Conservation (phyloP, 2,329 filamentous ascomycete species). For the Colletotrichum trifolii region DNA sequence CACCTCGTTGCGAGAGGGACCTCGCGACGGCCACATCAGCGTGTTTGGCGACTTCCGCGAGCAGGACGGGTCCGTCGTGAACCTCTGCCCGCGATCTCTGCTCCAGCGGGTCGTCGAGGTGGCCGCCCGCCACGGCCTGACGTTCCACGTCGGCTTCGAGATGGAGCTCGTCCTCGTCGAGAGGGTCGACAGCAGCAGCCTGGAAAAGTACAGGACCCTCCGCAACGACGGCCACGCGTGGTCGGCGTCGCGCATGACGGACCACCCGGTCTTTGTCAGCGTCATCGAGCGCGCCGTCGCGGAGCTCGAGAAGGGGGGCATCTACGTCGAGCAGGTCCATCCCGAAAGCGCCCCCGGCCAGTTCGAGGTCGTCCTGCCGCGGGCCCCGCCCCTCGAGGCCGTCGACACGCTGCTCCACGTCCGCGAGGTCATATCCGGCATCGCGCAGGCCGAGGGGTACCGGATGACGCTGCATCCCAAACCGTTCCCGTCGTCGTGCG, state of each 20-base stretch:
- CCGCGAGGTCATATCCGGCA: conserved; percentile 73
- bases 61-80: conserved; percentile 60
- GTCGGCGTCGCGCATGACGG: conserved; percentile 73
- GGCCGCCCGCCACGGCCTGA: conserved; percentile 63
- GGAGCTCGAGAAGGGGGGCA: conserved; percentile 68
- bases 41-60: conserved; percentile 75
- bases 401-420: conserved; percentile 79
- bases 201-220: conserved; percentile 54
- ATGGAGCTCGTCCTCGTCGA: conserved; percentile 81
- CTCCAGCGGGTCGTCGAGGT: conserved; percentile 65
- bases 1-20: conserved; percentile 68
- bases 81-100: conserved; percentile 73
- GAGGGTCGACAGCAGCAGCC: conserved; percentile 46
- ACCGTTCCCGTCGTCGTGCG: conserved; percentile 67
- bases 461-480: conserved; percentile 81
- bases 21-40: conserved; percentile 69
- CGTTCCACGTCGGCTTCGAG: conserved; percentile 80
- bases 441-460: conserved; percentile 71
- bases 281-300: conserved; percentile 75
- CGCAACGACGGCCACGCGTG: conserved; percentile 76
- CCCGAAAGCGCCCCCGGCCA: conserved; percentile 79
- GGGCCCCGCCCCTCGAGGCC: conserved; percentile 71
- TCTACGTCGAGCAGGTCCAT: conserved; percentile 79
- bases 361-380: conserved; percentile 80
- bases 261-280: conserved; percentile 64